These are phyloP conservation scores for Xenosphaeropsis pyriputrescens DNA, from an alignment of 2,329 filamentous ascomycete species.

Conservation along the genomic window DNA sequence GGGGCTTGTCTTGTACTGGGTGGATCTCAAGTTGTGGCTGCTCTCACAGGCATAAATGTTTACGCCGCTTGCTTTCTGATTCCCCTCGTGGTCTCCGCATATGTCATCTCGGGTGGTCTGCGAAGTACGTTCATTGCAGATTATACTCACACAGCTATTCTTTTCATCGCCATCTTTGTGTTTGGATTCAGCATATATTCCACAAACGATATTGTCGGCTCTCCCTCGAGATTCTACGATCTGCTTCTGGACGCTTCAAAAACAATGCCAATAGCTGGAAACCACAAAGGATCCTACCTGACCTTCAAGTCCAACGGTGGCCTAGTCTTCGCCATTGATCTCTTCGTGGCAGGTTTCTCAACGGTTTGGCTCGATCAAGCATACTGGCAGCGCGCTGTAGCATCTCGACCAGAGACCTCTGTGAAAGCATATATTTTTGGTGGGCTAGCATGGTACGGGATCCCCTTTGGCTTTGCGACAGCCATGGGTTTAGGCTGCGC, in stretches of 20 bases:
- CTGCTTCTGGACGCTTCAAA: slow-evolving; percentile 18
- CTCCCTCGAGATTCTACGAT: slow-evolving; percentile 21
- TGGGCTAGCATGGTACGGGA: slow-evolving; percentile 23
- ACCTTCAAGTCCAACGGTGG: slow-evolving; percentile 21
- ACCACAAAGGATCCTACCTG: slow-evolving; percentile 21
- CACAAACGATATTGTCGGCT: slow-evolving; percentile 16
- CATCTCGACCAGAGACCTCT: slow-evolving; percentile 22
- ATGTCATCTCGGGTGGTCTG: slow-evolving; percentile 24
- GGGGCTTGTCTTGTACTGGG: slow-evolving; percentile 23
- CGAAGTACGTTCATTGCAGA: slow-evolving; percentile 25
- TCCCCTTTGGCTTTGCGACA: slow-evolving; percentile 21
- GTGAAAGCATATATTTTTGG: slow-evolving; percentile 26
- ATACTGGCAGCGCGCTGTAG: slow-evolving; percentile 29
- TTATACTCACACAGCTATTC: slow-evolving; percentile 24
- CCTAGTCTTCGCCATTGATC: slow-evolving; percentile 21
- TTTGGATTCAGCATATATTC: slow-evolving; percentile 23
- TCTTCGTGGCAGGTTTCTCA: slow-evolving; percentile 22
- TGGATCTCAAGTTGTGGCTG: slow-evolving; percentile 22
- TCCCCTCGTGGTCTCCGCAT: slow-evolving; percentile 22
- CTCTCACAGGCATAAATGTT: slow-evolving; percentile 24
- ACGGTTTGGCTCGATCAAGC: slow-evolving; percentile 25
- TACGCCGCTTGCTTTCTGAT: slow-evolving; percentile 25
- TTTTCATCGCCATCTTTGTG: slow-evolving; percentile 22
- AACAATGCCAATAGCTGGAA: slow-evolving; percentile 18
- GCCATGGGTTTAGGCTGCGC: slow-evolving; percentile 21